A percentile compares a stretch with the other conserved stretches of the same genome.
Evolutionary conservation across 139 green algal genomes (phyloP).

Genomic region (Pleodorina starrii): DNA sequence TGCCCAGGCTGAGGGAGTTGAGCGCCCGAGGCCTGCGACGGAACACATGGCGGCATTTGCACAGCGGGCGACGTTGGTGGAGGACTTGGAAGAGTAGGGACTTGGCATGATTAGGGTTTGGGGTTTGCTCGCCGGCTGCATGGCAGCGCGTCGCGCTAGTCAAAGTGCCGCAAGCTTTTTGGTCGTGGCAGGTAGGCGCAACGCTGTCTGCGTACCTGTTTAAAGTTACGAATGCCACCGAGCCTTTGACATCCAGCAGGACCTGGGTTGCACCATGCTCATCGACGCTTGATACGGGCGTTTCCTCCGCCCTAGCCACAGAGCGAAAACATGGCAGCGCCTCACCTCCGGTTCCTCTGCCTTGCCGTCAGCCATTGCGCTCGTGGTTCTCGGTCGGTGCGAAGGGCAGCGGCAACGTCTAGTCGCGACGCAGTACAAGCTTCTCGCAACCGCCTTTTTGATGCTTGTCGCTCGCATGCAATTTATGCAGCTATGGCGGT

Average conservation of each 20-base stretch:
- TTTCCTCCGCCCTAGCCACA: no score
- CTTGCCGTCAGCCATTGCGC: neutral
- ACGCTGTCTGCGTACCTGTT: slow-evolving; percentile 70
- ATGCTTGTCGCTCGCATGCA: neutral
- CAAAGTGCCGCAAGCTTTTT: no score
- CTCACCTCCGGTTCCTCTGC: slow-evolving; percentile 6
- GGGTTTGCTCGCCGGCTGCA: no score
- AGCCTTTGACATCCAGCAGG: slow-evolving; percentile 27
- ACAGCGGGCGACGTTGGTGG: no score
- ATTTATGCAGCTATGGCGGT: no score
- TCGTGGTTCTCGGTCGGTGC: neutral
- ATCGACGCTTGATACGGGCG: no score
- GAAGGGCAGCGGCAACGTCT: no score
- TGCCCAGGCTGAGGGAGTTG: slow-evolving; percentile 81
- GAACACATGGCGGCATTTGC: neutral
- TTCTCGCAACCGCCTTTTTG: neutral
- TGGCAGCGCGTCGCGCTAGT: no score
- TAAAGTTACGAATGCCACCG: slow-evolving; percentile 54
- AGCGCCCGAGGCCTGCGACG: slow-evolving; percentile 76
- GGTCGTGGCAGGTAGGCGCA: no score
- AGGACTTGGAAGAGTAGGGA: no score
- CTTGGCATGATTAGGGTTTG: no score
- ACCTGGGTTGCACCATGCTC: slow-evolving; percentile 51
- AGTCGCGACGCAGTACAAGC: neutral
- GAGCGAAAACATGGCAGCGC: no score